Percentiles rank a stretch among this genome's conserved stretches.
Conservation (phyloP, 176 grass and related monocot genomes). For the Hsuehochloa calcarea region DNA sequence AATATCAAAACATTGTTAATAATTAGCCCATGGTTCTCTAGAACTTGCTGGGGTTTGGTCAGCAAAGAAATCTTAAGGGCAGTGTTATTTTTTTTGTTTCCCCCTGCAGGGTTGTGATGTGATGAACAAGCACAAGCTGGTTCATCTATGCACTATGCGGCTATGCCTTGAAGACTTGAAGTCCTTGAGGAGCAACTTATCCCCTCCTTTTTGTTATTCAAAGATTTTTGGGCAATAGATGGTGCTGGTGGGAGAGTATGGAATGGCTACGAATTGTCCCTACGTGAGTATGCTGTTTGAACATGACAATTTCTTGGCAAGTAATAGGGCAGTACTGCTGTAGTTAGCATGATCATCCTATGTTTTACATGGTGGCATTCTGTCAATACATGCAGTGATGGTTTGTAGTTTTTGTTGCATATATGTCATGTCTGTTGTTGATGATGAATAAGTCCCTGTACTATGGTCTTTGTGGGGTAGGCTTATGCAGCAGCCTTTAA, state of each 20-base stretch:
- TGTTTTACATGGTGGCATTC: slow-evolving; percentile 14
- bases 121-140: slow-evolving; percentile 42
- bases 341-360: too few relatives aligned
- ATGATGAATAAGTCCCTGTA: too few relatives aligned
- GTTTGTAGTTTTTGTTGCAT: slow-evolving; percentile 29
- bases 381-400: slow-evolving; percentile 58
- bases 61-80: not conserved
- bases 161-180: not conserved
- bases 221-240: slow-evolving; percentile 17
- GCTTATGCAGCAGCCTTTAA: too few relatives aligned
- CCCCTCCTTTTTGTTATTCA: slow-evolving; percentile 28
- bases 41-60: not conserved
- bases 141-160: slow-evolving; percentile 32
- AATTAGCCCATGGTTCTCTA: not conserved
- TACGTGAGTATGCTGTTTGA: slow-evolving; percentile 21
- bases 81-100: not conserved
- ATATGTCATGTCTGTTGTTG: not conserved
- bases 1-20: not conserved
- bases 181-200: slow-evolving; percentile 19
- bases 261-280: slow-evolving; percentile 19
- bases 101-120: slow-evolving; percentile 43
- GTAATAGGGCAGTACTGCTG: too few relatives aligned
- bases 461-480: too few relatives aligned
- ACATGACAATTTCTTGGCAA: not conserved
- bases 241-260: slow-evolving; percentile 40